phyloP scores from a whole-genome alignment of 768 basidiomycete species.

The Lentinula detonsa region DNA sequence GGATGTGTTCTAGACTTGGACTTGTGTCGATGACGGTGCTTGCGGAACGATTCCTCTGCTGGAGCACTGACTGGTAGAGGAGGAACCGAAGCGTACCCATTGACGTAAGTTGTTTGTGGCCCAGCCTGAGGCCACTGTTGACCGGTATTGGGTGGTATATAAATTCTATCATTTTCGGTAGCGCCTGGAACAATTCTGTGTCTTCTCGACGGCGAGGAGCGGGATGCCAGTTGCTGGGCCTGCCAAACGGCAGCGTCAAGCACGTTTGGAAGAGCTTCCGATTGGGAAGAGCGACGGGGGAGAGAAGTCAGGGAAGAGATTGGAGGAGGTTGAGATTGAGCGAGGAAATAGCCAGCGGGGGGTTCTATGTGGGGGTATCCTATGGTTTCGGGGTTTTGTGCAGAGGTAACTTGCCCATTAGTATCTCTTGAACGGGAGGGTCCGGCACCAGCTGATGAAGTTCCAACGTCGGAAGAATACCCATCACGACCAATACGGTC shows the following conservation, averaged over 20 bases:
- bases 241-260: conserved; percentile 1
- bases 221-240: background rate
- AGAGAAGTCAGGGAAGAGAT: background rate
- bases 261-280: background rate
- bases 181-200: conserved; percentile 4
- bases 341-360: background rate
- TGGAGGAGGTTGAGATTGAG: background rate
- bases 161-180: background rate
- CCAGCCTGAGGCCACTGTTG: background rate
- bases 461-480: conserved; percentile 1
- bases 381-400: background rate
- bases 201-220: conserved; percentile 1
- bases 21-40: conserved; percentile 2
- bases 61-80: background rate
- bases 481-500: background rate
- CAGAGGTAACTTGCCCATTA: background rate
- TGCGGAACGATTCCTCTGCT: background rate
- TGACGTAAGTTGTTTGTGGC: background rate
- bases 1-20: background rate
- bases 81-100: background rate
- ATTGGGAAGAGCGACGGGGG: background rate
- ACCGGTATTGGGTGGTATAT: background rate
- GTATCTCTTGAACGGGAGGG: background rate
- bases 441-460: background rate
- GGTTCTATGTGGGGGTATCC: background rate